phyloP scores from a whole-genome alignment of 2,329 filamentous ascomycete species.

The Diaporthe longicolla region DNA sequence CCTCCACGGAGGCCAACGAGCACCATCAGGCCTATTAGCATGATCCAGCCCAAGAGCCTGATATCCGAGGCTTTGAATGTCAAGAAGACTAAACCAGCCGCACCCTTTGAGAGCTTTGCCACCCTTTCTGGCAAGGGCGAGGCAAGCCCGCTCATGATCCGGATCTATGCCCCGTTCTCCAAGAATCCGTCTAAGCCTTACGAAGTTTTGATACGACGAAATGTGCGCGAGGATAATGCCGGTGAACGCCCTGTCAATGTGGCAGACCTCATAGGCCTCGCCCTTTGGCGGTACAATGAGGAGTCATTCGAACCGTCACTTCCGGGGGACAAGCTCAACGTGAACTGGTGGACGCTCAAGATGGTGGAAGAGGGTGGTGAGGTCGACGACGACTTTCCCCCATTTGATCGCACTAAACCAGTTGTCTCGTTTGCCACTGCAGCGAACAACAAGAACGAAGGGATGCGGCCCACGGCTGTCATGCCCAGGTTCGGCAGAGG shows the following conservation, averaged over 20 bases:
- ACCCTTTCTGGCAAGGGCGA: slow-evolving; percentile 84
- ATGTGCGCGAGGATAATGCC: slow-evolving; percentile 76
- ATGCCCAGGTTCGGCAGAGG: slow-evolving; percentile 75
- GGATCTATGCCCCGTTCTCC: slow-evolving; percentile 83
- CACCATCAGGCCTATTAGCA: slow-evolving; percentile 74
- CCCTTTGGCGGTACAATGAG: slow-evolving; percentile 82
- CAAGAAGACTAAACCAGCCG: slow-evolving; percentile 76
- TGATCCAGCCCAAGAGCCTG: slow-evolving; percentile 78
- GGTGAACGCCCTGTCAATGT: slow-evolving; percentile 77
- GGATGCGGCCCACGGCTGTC: slow-evolving; percentile 40
- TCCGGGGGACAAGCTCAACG: slow-evolving; percentile 75
- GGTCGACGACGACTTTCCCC: slow-evolving; percentile 87
- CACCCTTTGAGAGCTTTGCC: slow-evolving; percentile 83
- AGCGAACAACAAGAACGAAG: slow-evolving; percentile 43
- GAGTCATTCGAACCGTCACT: slow-evolving; percentile 80
- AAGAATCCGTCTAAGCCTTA: slow-evolving; percentile 74
- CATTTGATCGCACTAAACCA: slow-evolving; percentile 79
- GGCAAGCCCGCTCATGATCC: slow-evolving; percentile 80
- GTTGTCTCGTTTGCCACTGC: slow-evolving; percentile 74
- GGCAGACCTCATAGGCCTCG: slow-evolving; percentile 85
- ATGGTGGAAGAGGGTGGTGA: slow-evolving; percentile 90
- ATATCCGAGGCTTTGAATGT: slow-evolving; percentile 81
- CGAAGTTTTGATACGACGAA: slow-evolving; percentile 79
- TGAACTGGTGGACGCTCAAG: slow-evolving; percentile 85
- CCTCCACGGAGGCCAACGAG: slow-evolving; percentile 79